Evolutionary conservation across 2,329 filamentous ascomycete genomes (phyloP).

Genomic region (Colletotrichum caudatum): DNA sequence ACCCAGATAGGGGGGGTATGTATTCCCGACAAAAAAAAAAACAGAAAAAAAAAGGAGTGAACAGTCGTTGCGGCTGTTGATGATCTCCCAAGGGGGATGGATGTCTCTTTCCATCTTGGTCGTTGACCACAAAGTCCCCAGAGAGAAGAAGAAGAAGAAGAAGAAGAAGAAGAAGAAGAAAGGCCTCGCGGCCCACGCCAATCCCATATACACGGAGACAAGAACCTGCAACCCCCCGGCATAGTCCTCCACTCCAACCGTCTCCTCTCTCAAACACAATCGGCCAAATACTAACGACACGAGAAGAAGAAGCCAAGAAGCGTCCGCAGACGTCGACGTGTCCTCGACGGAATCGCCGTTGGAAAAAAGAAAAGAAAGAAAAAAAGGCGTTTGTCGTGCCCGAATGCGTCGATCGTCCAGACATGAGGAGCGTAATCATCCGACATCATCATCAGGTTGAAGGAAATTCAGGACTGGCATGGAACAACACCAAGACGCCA

Average conservation of each 20-base stretch:
- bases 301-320: slow-evolving; percentile 14
- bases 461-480: neutral
- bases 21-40: slow-evolving; percentile 19
- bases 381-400: slow-evolving; percentile 11
- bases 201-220: slow-evolving; percentile 14
- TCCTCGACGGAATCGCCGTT: neutral
- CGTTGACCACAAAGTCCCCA: neutral
- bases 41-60: too few relatives aligned
- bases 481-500: neutral
- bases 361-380: neutral
- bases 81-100: neutral
- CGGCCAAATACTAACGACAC: slow-evolving; percentile 30
- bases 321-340: neutral
- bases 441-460: slow-evolving; percentile 35
- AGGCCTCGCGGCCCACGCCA: neutral
- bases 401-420: slow-evolving; percentile 26
- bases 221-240: slow-evolving; percentile 4
- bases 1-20: slow-evolving; percentile 4
- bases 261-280: slow-evolving; percentile 21
- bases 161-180: neutral
- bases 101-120: neutral
- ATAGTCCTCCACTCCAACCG: neutral
- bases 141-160: neutral
- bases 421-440: slow-evolving; percentile 40
- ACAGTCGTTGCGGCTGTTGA: neutral